These are phyloP conservation scores for Fusarium sp. DNA, from an alignment of 2,329 filamentous ascomycete species.

Conservation along the genomic window DNA sequence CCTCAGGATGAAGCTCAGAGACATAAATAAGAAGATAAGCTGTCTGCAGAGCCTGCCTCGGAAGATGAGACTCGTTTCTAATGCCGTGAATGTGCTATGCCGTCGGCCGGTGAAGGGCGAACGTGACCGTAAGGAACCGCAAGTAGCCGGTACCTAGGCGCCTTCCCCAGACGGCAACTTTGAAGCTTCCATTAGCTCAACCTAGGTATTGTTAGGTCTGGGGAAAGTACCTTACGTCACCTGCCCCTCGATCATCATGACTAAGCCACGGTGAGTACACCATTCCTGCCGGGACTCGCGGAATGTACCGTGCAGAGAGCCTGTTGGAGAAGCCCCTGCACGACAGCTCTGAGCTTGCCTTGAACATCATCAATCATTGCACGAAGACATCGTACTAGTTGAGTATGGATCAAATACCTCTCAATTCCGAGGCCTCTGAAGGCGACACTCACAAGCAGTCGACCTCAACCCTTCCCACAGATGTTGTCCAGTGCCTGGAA, in stretches of 20 bases:
- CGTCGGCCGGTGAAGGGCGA: slow-evolving; percentile 46
- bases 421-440: slow-evolving; percentile 82
- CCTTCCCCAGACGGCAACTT: slow-evolving; percentile 47
- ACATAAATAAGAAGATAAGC: slow-evolving; percentile 27
- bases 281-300: slow-evolving; percentile 35
- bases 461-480: slow-evolving; percentile 80
- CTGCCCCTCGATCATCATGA: slow-evolving; percentile 15
- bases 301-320: slow-evolving; percentile 34
- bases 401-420: slow-evolving; percentile 74
- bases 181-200: slow-evolving; percentile 16
- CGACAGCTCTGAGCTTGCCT: slow-evolving; percentile 13
- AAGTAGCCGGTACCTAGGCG: slow-evolving; percentile 50
- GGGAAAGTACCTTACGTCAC: slow-evolving; percentile 50
- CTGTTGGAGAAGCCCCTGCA: slow-evolving; percentile 28
- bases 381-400: slow-evolving; percentile 10
- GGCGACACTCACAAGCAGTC: slow-evolving; percentile 80
- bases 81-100: slow-evolving; percentile 51
- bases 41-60: slow-evolving; percentile 16
- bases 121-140: slow-evolving; percentile 54
- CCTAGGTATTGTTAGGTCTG: slow-evolving; percentile 10
- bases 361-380: slow-evolving; percentile 33
- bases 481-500: slow-evolving; percentile 91
- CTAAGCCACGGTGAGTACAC: slow-evolving; percentile 26
- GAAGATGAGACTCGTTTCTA: slow-evolving; percentile 33
- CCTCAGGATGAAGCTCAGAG: slow-evolving; percentile 18